Conservation (phyloP, 176 grass and related monocot species). For the Themeda triandra region DNA sequence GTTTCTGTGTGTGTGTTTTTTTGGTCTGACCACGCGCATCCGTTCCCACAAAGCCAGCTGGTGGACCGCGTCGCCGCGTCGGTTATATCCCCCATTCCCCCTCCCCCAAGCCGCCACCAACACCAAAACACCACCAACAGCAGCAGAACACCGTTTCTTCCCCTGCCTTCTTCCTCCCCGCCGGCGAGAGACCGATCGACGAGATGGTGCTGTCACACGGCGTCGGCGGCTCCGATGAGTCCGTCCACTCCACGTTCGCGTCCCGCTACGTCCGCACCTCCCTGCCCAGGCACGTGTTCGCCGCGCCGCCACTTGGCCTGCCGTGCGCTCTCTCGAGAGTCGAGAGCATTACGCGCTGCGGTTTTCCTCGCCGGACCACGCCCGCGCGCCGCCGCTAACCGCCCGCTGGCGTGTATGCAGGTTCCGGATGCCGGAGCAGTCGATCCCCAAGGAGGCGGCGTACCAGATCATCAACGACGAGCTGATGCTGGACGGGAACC, state of each 20-base stretch:
- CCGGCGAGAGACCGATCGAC: neutral
- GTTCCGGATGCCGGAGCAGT: constrained; percentile 65
- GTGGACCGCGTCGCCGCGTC: neutral
- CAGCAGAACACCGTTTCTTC: neutral
- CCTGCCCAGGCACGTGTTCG: constrained; percentile 48
- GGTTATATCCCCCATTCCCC: neutral
- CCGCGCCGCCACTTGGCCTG: neutral
- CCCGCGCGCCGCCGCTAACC: neutral
- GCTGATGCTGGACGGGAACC: constrained; percentile 94
- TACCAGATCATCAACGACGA: constrained; percentile 97
- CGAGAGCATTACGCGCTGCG: neutral
- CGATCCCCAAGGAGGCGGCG: constrained; percentile 83
- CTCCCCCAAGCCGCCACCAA: neutral
- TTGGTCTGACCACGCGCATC: too few species aligned
- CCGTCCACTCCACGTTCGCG: constrained; percentile 76
- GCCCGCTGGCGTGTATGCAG: neutral
- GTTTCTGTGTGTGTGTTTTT: too few species aligned
- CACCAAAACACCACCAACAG: neutral
- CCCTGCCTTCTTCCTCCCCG: neutral
- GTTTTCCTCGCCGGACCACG: neutral
- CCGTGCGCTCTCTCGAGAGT: too few species aligned
- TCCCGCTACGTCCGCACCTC: constrained; percentile 79
- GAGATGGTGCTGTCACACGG: constrained; percentile 67
- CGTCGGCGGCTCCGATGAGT: constrained; percentile 45
- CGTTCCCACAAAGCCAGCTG: too few species aligned